Evolutionary conservation across 192 early-diverging fungal genomes (phyloP), one percentile per base, ranked within the genome.

Genomic region (Kappamyces sp.): DNA sequence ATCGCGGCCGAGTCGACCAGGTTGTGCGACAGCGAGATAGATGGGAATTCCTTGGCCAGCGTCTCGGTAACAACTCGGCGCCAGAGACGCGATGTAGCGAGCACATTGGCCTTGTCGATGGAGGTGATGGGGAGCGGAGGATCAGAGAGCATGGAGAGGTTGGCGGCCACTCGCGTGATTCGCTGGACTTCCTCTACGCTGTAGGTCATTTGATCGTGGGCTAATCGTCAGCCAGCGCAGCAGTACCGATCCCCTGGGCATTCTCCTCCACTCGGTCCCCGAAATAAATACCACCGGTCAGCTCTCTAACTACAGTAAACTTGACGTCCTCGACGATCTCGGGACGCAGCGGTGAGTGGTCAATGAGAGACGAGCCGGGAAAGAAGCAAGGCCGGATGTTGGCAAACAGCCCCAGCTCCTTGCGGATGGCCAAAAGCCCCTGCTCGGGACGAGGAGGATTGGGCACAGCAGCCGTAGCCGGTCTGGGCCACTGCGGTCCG

Each of bases 211-310:
- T 89, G 93, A 79, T 99, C 97, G 63, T 80, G 90, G 4, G 94
- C 92, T 85, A 66, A 15, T 40, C 51, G 43, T 3, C n/a, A n/a
- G n/a, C n/a, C n/a, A n/a, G 15, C 15, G 34, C 2, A n/a, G 32
- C 61, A 36, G 62, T 68, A 87, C 85, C 83, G 66, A 81, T 73
- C 59, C 89, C 93, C 62, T 87, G 84, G 41, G 72, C 82, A 49
- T 84, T 84, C 66, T 86, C 90, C 71, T 99, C 92, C 61, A 86
- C 72, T 54, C 94, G 85, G 55, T 88, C 80, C 46, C 96, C 96
- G 82, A 97, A 99, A 76, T 99, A 99, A 66, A 97, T 91, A 36
- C 96, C 96, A 63, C 94, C 92, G 5, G 95, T 91, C 57, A 99
- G 80, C 73, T 99, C 96, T 46, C 96, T 83, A 15, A 99, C 79